Percentiles rank a stretch among this genome's conserved stretches.
These are phyloP conservation scores for Hypomontagnella submonticulosa DNA, from an alignment of 495 filamentous ascomycete species.

Conservation along the genomic window DNA sequence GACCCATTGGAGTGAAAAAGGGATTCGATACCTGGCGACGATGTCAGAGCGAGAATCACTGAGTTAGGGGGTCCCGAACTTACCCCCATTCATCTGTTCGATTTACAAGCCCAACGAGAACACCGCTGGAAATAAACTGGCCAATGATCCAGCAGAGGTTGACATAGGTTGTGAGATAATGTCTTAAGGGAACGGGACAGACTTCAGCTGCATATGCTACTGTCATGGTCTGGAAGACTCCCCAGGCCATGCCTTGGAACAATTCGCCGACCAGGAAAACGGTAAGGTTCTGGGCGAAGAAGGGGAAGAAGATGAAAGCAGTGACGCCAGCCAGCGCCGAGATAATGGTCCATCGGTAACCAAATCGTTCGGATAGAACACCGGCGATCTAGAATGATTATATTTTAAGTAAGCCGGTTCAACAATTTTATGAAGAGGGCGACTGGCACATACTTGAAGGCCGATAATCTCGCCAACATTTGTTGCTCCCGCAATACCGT, in stretches of 20 bases:
- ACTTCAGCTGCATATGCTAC: conserved; percentile 68
- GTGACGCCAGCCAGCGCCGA: conserved; percentile 57
- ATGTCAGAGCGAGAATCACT: conserved; percentile 3
- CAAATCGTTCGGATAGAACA: conserved; percentile 44
- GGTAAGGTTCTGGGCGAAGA: conserved; percentile 70
- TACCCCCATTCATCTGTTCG: conserved; percentile 56
- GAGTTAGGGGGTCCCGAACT: neutral
- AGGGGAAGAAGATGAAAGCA: conserved; percentile 65
- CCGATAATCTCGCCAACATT: conserved; percentile 57
- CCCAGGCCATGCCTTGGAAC: conserved; percentile 79
- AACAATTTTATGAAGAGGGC: conserved; percentile 41
- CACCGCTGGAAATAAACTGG: conserved; percentile 63
- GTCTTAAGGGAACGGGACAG: conserved; percentile 69
- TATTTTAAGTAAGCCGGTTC: conserved; percentile 50
- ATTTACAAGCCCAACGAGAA: conserved; percentile 55
- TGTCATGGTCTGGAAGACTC: conserved; percentile 66
- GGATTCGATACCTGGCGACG: conserved; percentile 59
- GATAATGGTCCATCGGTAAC: conserved; percentile 51
- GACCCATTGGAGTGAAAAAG: conserved; percentile 66
- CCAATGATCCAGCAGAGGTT: conserved; percentile 75
- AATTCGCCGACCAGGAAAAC: conserved; percentile 73
- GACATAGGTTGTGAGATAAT: conserved; percentile 71
- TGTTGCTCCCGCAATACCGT: conserved; percentile 51
- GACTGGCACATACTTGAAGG: conserved; percentile 37
- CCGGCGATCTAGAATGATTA: conserved; percentile 47